Base-by-base conservation (phyloP, 2,329 filamentous ascomycete genomes). In the Fusarium foetens region DNA sequence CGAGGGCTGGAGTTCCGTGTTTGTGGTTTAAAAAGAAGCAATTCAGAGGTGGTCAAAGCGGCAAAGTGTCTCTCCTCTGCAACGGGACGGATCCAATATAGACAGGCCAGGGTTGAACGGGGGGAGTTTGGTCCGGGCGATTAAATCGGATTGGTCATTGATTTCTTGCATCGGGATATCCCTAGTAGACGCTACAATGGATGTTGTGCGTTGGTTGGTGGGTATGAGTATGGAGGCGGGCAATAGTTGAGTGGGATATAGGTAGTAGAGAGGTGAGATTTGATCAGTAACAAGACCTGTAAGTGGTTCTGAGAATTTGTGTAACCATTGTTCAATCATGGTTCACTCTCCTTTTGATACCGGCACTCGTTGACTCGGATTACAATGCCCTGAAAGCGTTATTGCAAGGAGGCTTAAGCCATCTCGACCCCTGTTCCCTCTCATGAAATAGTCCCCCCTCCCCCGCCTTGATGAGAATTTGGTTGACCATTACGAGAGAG, bases 141-240 rank as follows among this genome's bases (percentile, higher is more conserved):
- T 36, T 16, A 16, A 31, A 45, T 33, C 17, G 31, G 61, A 64
- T 64, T 64, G 57, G 61, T 4, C 14, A 21, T 27, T 62, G 46
- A 62, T 64, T 64, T 45, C 61, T 45, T 64, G 61, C 61, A 64
- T 64, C 57, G 57, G 61, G 57, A 60, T 27, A 33, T 41, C n/a
- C 42, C 25, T 51, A 59, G 57, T 53, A 53, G 27, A 41, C 27
- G 27, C 57, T 59, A 53, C 25, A 52, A 51, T 36, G 33, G 31
- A 62, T 62, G 59, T 62, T 62, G 41, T 59, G 59, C 61, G 57
- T 52, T 63, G 35, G 45, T 52, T 43, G 38, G 57, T 39, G 27
- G 21, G 25, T 49, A 63, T 35, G 33, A 33, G 27, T 35, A 41
- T n/a, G 41, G 29, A 33, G 46, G 61, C 25, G 41, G 27, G 27